Conservation (phyloP, 257 asterid species). For the Catharanthus roseus region DNA sequence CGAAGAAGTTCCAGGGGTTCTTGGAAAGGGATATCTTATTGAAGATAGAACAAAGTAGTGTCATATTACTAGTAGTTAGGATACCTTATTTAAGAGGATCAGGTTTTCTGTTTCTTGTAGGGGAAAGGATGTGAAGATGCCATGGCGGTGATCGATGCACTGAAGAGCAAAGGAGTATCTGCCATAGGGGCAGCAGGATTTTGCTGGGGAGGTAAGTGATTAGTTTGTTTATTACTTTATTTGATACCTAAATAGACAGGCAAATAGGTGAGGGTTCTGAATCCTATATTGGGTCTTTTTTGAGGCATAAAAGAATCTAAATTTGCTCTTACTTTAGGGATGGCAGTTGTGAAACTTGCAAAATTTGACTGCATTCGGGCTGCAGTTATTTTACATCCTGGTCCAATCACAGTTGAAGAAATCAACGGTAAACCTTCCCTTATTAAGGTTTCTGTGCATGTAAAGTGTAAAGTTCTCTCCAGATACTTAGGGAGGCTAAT, state of each 20-base stretch:
- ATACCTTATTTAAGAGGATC: background rate
- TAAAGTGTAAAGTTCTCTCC: no score
- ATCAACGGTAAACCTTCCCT: constrained; percentile 35
- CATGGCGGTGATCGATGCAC: constrained; percentile 33
- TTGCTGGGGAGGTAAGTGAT: constrained; percentile 69
- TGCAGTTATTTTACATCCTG: constrained; percentile 67
- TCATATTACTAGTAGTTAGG: background rate
- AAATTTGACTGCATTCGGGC: constrained; percentile 47
- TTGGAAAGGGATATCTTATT: background rate
- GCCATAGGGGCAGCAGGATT: constrained; percentile 66
- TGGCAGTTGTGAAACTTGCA: constrained; percentile 44
- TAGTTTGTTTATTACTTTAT: background rate
- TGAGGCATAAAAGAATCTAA: background rate
- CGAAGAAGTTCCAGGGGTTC: background rate
- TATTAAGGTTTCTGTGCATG: background rate
- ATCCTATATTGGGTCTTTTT: background rate
- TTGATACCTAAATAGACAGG: background rate
- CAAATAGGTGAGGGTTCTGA: background rate
- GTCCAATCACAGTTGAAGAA: constrained; percentile 48
- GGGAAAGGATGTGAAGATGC: constrained; percentile 69
- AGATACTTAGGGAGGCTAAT: background rate
- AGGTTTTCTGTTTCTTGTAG: constrained; percentile 19
- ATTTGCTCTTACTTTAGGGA: constrained; percentile 29
- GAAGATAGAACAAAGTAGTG: background rate
- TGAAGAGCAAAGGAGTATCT: constrained; percentile 51